phyloP scores from a whole-genome alignment of 2,329 filamentous ascomycete species.

The Ceratocystis harringtonii region DNA sequence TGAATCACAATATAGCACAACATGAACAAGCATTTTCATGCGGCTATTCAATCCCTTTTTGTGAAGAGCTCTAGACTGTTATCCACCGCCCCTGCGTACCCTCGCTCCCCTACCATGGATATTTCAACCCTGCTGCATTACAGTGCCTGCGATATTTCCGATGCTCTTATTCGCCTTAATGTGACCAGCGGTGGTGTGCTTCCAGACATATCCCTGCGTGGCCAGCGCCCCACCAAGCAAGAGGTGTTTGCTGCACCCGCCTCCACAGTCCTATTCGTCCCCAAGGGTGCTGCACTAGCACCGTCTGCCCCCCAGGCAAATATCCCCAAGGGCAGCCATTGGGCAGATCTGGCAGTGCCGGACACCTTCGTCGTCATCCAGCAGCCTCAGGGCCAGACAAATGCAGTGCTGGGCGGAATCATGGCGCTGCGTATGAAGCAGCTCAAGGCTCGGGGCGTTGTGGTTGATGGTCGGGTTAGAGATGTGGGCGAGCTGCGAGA shows the following conservation, averaged over 20 bases:
- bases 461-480: conserved; percentile 54
- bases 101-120: neutral
- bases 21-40: too few species aligned
- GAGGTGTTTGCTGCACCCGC: conserved; percentile 30
- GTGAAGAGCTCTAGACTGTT: too few species aligned
- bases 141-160: conserved; percentile 47
- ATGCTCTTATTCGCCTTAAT: conserved; percentile 56
- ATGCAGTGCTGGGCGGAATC: conserved; percentile 62
- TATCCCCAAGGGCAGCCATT: conserved; percentile 46
- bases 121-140: conserved; percentile 25
- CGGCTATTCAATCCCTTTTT: too few species aligned
- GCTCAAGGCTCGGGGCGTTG: conserved; percentile 42
- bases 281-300: conserved; percentile 34
- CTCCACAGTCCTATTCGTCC: conserved; percentile 47
- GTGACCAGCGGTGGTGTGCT: conserved; percentile 52
- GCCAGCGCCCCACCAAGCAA: neutral
- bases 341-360: conserved; percentile 47
- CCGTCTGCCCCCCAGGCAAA: conserved; percentile 27
- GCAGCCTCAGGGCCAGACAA: conserved; percentile 49
- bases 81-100: neutral
- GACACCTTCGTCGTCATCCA: conserved; percentile 51
- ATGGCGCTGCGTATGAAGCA: conserved; percentile 56
- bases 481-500: conserved; percentile 46
- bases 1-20: too few species aligned
- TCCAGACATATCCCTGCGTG: conserved; percentile 35